phyloP scores from a whole-genome alignment of 2,329 filamentous ascomycete genomes.

The Zarea fungicola region DNA sequence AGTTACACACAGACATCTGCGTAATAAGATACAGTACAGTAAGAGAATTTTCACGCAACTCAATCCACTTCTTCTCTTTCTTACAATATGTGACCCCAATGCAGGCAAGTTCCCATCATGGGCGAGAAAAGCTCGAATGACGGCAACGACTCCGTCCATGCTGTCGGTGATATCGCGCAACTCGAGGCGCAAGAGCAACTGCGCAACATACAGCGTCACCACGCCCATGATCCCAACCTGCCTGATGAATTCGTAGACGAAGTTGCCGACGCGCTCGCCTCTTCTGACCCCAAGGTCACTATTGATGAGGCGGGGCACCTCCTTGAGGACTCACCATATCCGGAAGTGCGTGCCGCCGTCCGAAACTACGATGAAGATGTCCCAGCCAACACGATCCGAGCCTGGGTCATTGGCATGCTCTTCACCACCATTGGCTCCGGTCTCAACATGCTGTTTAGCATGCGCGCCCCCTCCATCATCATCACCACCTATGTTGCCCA shows the following conservation, averaged over 20 bases:
- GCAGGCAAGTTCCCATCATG: neutral
- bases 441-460: conserved; percentile 42
- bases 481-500: conserved; percentile 42
- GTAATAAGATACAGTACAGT: too few species aligned
- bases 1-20: neutral
- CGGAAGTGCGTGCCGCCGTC: conserved; percentile 13
- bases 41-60: neutral
- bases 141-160: neutral
- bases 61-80: neutral
- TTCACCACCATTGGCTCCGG: conserved; percentile 42
- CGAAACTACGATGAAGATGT: conserved; percentile 12
- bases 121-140: conserved; percentile 3
- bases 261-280: conserved; percentile 46
- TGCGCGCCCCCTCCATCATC: conserved; percentile 40
- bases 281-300: conserved; percentile 51
- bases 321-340: conserved; percentile 14
- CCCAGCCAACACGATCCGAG: conserved; percentile 32
- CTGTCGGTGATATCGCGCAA: conserved; percentile 6
- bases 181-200: conserved; percentile 15
- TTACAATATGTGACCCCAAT: neutral
- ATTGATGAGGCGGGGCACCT: conserved; percentile 78
- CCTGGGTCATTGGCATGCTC: conserved; percentile 39
- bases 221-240: conserved; percentile 45
- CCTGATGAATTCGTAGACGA: conserved; percentile 49
- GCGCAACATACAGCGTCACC: conserved; percentile 35